Base-by-base conservation (phyloP, 768 basidiomycete genomes). In the Termitomyces sp. region DNA sequence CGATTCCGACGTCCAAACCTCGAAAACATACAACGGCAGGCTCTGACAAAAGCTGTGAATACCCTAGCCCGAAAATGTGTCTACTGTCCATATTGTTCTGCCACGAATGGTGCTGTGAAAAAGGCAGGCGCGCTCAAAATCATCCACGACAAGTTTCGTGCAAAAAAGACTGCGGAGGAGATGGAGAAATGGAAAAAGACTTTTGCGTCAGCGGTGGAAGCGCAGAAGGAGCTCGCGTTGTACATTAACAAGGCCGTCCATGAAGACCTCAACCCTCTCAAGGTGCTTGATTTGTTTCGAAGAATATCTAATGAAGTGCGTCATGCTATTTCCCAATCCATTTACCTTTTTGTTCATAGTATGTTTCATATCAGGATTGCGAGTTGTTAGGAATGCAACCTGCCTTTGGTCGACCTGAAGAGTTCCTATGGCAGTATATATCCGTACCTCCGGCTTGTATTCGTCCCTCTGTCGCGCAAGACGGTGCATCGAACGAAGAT, bases 391-490 rank as follows among this genome's bases (percentile, higher is more conserved):
- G 97, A 2, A 72, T 98, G 57, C 86, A 91, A 56, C 97, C 97
- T 1, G 82, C 82, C 14, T 87, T 86, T 66, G 95, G 96, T 46
- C 77, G 97, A 53, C 97, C 97, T 10, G 97, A 99, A 74, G 91
- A 98, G 69, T 97, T 94, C 65, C 85, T 99, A 51, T 99, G 97
- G 96, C 96, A 98, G 71, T 99, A 98, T 71, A 84, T 99, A 14
- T 96, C 95, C 23, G 97, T 99, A 31, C 97, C 97, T 40, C 97
- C 97, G 0, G 94, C 97, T 19, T 95, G 94, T 68, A 99, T 99
- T 54, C 85, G 97, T 45, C 97, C 97, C 0, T 97, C 95, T 3
- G 97, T 99, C 1, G 89, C 92, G 0, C 97, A 98, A 71, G 97
- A 99, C 65, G 95, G 94, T 5, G 96, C 96, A 38, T 97, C 94